Conservation (phyloP, 331 rosid species). For the Saraca asoca region DNA sequence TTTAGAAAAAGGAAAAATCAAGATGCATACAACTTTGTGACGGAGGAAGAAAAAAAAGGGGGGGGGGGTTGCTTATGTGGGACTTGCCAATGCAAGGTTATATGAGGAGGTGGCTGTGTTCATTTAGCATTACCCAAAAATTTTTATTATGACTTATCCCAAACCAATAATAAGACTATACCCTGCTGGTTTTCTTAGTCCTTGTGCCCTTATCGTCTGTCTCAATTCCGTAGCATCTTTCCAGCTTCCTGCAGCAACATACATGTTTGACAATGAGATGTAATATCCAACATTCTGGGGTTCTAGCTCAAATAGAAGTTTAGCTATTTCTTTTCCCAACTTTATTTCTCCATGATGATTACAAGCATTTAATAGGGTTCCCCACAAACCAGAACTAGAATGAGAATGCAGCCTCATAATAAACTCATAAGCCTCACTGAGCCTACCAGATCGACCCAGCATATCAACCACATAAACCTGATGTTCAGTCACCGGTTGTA, state of each 20-base stretch:
- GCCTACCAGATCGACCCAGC: slow-evolving; percentile 56
- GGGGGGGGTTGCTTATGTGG: too few species aligned
- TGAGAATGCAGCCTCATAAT: slow-evolving; percentile 33
- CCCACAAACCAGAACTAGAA: slow-evolving; percentile 56
- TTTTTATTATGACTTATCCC: slow-evolving; percentile 3
- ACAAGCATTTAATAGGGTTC: slow-evolving; percentile 58
- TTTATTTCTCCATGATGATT: slow-evolving; percentile 56
- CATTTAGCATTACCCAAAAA: background rate
- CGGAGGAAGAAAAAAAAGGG: too few species aligned
- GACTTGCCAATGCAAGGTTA: too few species aligned
- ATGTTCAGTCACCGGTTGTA: slow-evolving; percentile 54
- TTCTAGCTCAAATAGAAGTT: slow-evolving; percentile 48
- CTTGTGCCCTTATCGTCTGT: slow-evolving; percentile 35
- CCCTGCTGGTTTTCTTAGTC: slow-evolving; percentile 45
- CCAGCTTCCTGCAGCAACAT: slow-evolving; percentile 66
- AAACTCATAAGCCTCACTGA: slow-evolving; percentile 53
- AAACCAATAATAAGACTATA: slow-evolving; percentile 48
- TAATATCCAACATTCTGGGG: slow-evolving; percentile 62
- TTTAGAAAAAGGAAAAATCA: too few species aligned
- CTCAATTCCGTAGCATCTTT: slow-evolving; percentile 57
- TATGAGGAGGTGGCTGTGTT: too few species aligned
- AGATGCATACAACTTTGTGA: too few species aligned
- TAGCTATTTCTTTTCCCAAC: slow-evolving; percentile 49
- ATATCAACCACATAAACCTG: slow-evolving; percentile 54
- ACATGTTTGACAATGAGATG: slow-evolving; percentile 59